These are phyloP conservation scores for Agrocybe pediades DNA, from an alignment of 768 basidiomycete genomes.

Conservation along the genomic window DNA sequence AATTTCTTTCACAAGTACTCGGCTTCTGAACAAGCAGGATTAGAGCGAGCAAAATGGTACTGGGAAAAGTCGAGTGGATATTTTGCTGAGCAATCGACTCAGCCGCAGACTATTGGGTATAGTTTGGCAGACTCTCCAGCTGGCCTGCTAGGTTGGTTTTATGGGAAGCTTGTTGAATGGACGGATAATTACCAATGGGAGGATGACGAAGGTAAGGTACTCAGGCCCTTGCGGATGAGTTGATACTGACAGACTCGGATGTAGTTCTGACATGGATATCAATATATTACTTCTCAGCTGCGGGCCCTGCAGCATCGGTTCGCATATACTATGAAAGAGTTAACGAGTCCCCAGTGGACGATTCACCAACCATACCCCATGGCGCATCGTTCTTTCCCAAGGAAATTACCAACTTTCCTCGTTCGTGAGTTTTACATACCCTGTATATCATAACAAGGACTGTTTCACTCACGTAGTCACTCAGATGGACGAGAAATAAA, in stretches of 20 bases:
- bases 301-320: constrained; percentile 54
- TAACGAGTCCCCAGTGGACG: neutral
- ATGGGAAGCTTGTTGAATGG: constrained; percentile 47
- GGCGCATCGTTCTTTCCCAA: constrained; percentile 52
- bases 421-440: constrained; percentile 18
- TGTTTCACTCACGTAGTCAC: too few species aligned
- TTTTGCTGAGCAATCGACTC: constrained; percentile 36
- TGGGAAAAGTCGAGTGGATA: constrained; percentile 25
- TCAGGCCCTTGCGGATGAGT: too few species aligned
- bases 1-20: constrained; percentile 25
- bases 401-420: constrained; percentile 32
- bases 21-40: constrained; percentile 28
- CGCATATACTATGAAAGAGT: constrained; percentile 56
- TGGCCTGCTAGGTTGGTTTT: constrained; percentile 53
- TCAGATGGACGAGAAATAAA: constrained; percentile 42
- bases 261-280: constrained; percentile 60
- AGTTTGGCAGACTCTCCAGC: constrained; percentile 55
- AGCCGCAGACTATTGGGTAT: constrained; percentile 55
- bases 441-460: too few species aligned
- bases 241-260: neutral
- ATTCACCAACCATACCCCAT: constrained; percentile 36
- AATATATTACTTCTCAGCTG: constrained; percentile 54
- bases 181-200: constrained; percentile 53
- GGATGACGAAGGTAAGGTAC: constrained; percentile 47
- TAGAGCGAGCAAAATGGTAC: constrained; percentile 27